Percentiles rank a stretch among this genome's conserved stretches.
Evolutionary conservation across 352 stramenopile genomes (phyloP).

Genomic region (Phytophthora tubulina): DNA sequence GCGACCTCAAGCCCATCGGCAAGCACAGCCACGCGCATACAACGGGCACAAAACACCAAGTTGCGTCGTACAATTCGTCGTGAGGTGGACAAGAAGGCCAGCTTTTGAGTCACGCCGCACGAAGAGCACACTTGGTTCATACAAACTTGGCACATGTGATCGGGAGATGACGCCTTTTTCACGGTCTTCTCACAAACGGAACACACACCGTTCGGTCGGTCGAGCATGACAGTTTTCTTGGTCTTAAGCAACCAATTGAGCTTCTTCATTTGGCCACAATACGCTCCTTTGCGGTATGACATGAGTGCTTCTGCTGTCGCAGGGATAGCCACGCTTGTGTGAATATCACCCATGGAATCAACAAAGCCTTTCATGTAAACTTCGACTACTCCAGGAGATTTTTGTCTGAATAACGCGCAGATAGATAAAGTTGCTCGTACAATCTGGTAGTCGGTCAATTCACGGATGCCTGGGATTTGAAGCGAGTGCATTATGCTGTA

Average conservation of each 20-base stretch:
- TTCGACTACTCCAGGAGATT: conserved; percentile 34
- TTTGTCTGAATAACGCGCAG: conserved; percentile 45
- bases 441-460: conserved; percentile 47
- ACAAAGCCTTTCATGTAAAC: conserved; percentile 56
- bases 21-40: conserved; percentile 31
- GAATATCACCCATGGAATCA: conserved; percentile 48
- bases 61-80: conserved; percentile 32
- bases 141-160: conserved; percentile 42
- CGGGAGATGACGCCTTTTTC: conserved; percentile 15
- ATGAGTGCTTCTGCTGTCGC: conserved; percentile 46
- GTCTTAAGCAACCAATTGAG: conserved; percentile 50
- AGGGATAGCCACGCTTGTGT: conserved; percentile 40
- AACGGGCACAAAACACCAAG: conserved; percentile 40
- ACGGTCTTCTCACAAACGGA: conserved; percentile 28
- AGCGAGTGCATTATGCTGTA: conserved; percentile 67
- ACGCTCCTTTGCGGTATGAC: conserved; percentile 47
- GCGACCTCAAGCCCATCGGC: conserved; percentile 45
- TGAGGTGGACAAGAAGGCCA: conserved; percentile 41
- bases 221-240: conserved; percentile 47
- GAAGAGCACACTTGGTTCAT: conserved; percentile 45
- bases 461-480: conserved; percentile 48
- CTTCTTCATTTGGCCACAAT: conserved; percentile 58
- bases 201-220: conserved; percentile 27
- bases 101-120: conserved; percentile 31
- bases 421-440: conserved; percentile 51